A percentile compares a stretch with the other conserved stretches of the same genome.
These are phyloP conservation scores for Podospora pseudopauciseta DNA, from an alignment of 495 filamentous ascomycete species.

Conservation along the genomic window DNA sequence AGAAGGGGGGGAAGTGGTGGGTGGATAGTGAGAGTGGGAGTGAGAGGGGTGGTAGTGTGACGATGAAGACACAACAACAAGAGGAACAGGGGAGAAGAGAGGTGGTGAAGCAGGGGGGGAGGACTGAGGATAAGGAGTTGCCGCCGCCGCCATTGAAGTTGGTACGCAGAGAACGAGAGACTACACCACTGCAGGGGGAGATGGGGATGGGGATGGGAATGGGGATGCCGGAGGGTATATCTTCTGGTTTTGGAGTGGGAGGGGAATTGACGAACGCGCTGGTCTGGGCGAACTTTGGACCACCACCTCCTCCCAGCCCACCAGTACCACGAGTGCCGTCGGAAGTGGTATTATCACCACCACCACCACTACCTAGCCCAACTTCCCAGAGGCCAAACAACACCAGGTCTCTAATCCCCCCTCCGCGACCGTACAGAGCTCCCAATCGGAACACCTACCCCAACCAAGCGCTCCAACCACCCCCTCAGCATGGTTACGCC, in stretches of 20 bases:
- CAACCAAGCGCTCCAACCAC: not conserved
- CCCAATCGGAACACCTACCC: not conserved
- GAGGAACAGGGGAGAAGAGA: not conserved
- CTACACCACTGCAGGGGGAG: not conserved
- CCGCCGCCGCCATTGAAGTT: not conserved
- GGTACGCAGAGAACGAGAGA: not conserved
- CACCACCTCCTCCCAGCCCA: not conserved
- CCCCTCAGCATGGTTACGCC: not conserved
- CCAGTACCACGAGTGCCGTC: not conserved
- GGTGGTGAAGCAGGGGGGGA: not conserved
- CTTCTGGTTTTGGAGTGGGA: not conserved
- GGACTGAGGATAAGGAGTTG: not conserved
- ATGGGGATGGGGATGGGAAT: not conserved
- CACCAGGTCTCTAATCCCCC: not conserved
- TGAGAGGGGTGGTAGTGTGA: not conserved
- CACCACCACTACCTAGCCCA: not conserved
- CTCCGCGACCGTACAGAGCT: not conserved
- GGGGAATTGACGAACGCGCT: not conserved
- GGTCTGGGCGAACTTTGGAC: not conserved
- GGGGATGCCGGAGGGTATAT: not conserved
- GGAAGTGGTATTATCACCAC: not conserved
- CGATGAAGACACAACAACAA: not conserved
- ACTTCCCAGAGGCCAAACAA: not conserved
- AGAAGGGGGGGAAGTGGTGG: not conserved
- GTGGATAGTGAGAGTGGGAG: not conserved